These are phyloP conservation scores for Rhazya stricta DNA, from an alignment of 257 asterid genomes.

Conservation along the genomic window DNA sequence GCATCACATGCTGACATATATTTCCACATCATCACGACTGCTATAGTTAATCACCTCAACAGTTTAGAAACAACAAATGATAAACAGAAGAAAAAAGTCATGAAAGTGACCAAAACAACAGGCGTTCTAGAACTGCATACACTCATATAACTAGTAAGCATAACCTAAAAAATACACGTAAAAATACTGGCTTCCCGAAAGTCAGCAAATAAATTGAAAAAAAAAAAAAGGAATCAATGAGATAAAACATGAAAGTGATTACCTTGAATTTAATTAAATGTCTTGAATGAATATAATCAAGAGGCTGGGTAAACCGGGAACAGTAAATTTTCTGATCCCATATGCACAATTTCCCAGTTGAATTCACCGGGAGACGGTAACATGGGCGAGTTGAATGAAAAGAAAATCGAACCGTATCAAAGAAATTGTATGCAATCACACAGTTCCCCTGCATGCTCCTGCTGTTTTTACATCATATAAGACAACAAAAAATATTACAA, in stretches of 20 bases:
- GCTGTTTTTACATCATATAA: constrained; percentile 1
- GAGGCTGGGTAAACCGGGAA: neutral
- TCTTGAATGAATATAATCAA: neutral
- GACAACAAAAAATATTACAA: neutral
- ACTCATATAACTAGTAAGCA: neutral
- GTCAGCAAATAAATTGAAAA: neutral
- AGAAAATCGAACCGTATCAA: neutral
- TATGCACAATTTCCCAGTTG: neutral
- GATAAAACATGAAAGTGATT: neutral
- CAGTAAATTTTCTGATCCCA: neutral
- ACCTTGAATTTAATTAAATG: constrained; percentile 4
- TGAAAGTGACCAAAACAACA: neutral
- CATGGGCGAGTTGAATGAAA: neutral
- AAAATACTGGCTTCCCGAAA: neutral
- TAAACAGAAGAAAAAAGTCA: neutral
- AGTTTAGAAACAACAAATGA: neutral
- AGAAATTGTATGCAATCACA: constrained; percentile 3
- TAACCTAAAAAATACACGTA: neutral
- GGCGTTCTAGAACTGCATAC: neutral
- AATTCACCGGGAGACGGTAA: neutral
- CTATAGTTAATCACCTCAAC: neutral
- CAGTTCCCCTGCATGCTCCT: constrained; percentile 9
- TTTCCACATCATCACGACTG: neutral
- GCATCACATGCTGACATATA: neutral
- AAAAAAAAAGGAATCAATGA: neutral